Base-by-base conservation (phyloP, 768 basidiomycete genomes). In the Clitopilus passeckerianus region DNA sequence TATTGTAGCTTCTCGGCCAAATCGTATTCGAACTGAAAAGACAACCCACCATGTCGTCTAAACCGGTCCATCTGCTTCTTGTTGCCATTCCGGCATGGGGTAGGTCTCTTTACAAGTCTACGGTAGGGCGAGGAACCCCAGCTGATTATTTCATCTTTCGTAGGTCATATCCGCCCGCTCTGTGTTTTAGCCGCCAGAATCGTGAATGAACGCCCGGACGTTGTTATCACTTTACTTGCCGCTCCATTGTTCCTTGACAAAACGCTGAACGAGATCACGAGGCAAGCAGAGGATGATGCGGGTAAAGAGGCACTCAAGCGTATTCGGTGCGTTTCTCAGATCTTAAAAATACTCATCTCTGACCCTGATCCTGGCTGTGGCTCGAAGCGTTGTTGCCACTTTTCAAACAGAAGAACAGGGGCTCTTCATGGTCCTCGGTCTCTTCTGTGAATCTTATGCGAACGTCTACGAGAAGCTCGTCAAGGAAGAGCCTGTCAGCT, bases 391-490 rank as follows among this genome's bases (percentile, higher is more conserved):
- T 30, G n/a, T 54, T 18, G 57, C 50, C 9, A 1, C 57, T n/a
- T 61, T 60, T 34, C 22, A 57, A 20, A 54, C 60, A 9, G 43
- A 41, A 7, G 57, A 57, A 12, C 3, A 58, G 16, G 53, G 57
- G n/a, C 14, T 53, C 9, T 56, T 58, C 35, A 55, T 54, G 9
- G 35, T 56, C 30, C 6, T 57, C 2, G 46, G 24, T 6, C 12
- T 34, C 27, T 59, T 64, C 30, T 37, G 35, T 9, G 18, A 56
- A 43, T 18, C 60, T 1, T 64, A 64, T 53, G 24, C 37, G 14
- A 37, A 27, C 46, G 53, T 56, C 22, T 64, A 64, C 34, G 52
- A 61, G 24, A 53, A 37, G 23, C 63, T 64, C 5, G 12, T 53
- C 20, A 53, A 46, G 16, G 46, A 23, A 30, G 53, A 60, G 24